These are phyloP conservation scores for Artemisia tridentata DNA, from an alignment of 129 eudicot species.

Conservation along the genomic window DNA sequence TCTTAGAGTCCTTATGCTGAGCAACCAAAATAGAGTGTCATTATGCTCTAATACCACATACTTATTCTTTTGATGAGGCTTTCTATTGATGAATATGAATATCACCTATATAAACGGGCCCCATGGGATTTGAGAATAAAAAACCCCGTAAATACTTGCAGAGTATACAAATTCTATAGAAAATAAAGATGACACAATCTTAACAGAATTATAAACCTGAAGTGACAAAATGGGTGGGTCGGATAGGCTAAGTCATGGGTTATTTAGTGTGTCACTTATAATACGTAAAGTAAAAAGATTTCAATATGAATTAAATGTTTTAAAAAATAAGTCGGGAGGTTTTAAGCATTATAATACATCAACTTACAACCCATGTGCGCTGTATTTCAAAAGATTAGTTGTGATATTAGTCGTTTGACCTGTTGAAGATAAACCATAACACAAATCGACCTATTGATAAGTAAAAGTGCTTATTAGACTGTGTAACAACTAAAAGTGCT, in stretches of 20 bases:
- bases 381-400: neutral
- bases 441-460: neutral
- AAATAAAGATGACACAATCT: neutral
- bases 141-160: neutral
- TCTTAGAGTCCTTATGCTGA: too few species aligned
- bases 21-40: too few species aligned
- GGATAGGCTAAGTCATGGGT: neutral
- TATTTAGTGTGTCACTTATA: neutral
- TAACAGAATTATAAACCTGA: neutral
- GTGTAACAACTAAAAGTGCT: conserved; percentile 8
- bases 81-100: neutral
- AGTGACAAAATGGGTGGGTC: neutral
- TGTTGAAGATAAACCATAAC: neutral
- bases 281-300: neutral
- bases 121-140: neutral
- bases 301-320: neutral
- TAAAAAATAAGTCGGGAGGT: neutral
- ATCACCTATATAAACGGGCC: neutral
- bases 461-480: neutral
- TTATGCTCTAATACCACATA: neutral
- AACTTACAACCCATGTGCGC: neutral
- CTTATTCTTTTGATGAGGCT: neutral
- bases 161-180: neutral
- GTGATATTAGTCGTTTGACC: neutral
- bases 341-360: neutral